These are phyloP conservation scores for Sisymbrium irio DNA, from an alignment of 345 rosid species.

Conservation along the genomic window DNA sequence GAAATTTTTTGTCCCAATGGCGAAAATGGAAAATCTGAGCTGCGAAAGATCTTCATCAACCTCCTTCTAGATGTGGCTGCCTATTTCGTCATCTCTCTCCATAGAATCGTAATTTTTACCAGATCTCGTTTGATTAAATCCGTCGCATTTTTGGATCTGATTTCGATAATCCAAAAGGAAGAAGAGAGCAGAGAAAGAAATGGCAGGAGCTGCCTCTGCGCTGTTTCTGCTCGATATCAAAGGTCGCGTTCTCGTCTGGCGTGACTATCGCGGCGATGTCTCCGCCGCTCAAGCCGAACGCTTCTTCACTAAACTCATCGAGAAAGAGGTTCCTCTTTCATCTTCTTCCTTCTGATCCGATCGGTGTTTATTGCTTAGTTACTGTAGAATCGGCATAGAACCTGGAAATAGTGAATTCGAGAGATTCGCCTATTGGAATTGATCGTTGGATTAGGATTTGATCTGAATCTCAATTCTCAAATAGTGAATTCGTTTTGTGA, in stretches of 20 bases:
- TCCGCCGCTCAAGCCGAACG: conserved; percentile 82
- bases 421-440: not conserved
- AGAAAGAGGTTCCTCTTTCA: conserved; percentile 58
- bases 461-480: too few relatives aligned
- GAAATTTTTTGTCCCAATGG: not conserved
- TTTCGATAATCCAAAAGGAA: not conserved
- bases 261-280: conserved; percentile 94
- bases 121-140: conserved; percentile 20
- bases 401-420: not conserved
- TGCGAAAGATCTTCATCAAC: conserved; percentile 1
- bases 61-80: conserved; percentile 10
- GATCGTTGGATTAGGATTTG: not conserved
- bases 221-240: conserved; percentile 88
- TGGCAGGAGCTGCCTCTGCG: conserved; percentile 97
- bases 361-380: not conserved
- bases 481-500: too few relatives aligned
- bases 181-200: conserved; percentile 15
- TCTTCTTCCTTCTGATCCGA: not conserved
- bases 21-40: conserved; percentile 15
- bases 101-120: not conserved
- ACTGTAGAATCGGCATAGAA: conserved; percentile 8
- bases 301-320: conserved; percentile 94
- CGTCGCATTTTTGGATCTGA: conserved; percentile 29
- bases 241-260: conserved; percentile 97
- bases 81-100: not conserved